phyloP scores from a whole-genome alignment of 169 alveolate species.

The Perkinsus chesapeaki region DNA sequence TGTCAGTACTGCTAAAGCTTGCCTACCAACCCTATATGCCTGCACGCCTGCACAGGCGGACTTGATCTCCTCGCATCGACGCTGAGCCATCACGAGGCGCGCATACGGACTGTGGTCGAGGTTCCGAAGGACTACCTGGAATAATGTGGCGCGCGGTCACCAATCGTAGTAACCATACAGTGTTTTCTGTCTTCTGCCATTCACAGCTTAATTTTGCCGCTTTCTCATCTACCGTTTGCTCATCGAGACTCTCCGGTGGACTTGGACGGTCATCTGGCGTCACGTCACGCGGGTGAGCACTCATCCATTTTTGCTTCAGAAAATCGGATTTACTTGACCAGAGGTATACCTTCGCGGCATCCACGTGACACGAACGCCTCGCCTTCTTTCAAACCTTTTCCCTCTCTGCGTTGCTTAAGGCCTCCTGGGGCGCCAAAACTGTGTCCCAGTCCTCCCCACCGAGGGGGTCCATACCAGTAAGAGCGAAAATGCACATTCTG shows the following conservation, averaged over 20 bases:
- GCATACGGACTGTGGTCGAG: not conserved
- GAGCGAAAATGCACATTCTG: not conserved
- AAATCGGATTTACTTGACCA: not conserved
- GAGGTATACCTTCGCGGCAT: not conserved
- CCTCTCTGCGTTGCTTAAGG: not conserved
- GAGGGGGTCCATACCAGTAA: not conserved
- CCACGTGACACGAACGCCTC: not conserved
- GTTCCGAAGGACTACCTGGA: not conserved
- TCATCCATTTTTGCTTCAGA: not conserved
- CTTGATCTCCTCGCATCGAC: not conserved
- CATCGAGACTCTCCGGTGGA: not conserved
- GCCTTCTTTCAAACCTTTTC: not conserved
- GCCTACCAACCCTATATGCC: not conserved
- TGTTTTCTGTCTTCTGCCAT: not conserved
- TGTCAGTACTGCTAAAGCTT: too few species aligned
- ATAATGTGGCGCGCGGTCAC: not conserved
- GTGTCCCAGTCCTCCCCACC: not conserved
- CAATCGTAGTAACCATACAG: not conserved
- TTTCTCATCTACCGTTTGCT: not conserved
- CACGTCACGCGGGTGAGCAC: not conserved
- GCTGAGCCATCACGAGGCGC: not conserved
- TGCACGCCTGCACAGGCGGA: not conserved
- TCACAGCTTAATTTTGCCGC: not conserved
- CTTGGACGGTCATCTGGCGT: not conserved
- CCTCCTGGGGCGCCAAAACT: not conserved